These are phyloP conservation scores for Fusarium sp. DNA, from an alignment of 2,329 filamentous ascomycete genomes.

Conservation along the genomic window DNA sequence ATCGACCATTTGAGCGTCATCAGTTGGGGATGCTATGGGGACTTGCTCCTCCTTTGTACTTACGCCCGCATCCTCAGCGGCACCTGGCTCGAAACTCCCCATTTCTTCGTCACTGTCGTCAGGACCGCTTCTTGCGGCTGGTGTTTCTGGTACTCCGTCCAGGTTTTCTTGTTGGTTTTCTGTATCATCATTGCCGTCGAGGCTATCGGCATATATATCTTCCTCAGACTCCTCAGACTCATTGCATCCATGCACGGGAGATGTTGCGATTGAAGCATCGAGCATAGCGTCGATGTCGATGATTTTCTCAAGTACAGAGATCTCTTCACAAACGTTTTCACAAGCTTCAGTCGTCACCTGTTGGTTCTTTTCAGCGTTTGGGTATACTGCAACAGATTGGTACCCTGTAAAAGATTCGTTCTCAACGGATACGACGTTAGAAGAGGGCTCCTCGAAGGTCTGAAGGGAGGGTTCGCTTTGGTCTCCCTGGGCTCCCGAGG, in stretches of 20 bases:
- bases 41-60: background rate
- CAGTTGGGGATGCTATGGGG: background rate
- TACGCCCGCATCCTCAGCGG: background rate
- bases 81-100: background rate
- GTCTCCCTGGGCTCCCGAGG: background rate
- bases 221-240: background rate
- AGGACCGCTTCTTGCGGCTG: background rate
- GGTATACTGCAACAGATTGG: background rate
- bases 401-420: background rate
- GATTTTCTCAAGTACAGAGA: background rate
- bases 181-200: background rate
- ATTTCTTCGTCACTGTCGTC: conserved; percentile 3
- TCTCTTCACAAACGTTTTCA: background rate
- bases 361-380: background rate
- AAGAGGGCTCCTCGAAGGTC: background rate
- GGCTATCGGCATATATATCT: background rate
- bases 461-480: background rate
- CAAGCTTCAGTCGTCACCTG: background rate
- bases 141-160: background rate
- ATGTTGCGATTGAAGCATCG: background rate
- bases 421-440: background rate
- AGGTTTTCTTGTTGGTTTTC: background rate
- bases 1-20: conserved; percentile 12
- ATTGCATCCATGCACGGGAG: no score
- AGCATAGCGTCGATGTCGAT: background rate